Percentiles rank a stretch among this genome's conserved stretches.
These are phyloP conservation scores for Aspergillus sclerotioniger DNA, from an alignment of 495 filamentous ascomycete genomes.

Conservation along the genomic window DNA sequence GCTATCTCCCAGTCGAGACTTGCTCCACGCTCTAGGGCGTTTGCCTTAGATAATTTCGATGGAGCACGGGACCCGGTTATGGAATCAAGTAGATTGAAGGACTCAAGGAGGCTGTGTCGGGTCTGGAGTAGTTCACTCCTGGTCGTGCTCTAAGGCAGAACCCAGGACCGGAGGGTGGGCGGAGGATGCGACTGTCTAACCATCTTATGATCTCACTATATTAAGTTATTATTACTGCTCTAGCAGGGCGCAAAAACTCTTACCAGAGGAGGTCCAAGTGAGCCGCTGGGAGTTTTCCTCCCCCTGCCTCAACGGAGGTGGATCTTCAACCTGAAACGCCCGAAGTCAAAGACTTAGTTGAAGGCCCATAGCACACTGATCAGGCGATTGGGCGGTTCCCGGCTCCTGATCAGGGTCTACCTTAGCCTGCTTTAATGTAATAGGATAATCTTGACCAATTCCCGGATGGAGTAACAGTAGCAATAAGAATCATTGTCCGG, in stretches of 20 bases:
- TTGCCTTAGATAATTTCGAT: not conserved
- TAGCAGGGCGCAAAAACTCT: not conserved
- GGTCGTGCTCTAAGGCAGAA: not conserved
- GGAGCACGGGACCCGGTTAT: not conserved
- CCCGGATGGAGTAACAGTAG: not conserved
- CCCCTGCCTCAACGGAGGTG: not conserved
- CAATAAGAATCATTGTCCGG: not conserved
- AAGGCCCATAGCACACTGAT: not conserved
- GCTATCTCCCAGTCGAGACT: not conserved
- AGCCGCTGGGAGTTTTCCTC: not conserved
- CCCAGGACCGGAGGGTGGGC: not conserved
- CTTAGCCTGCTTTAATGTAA: too few relatives aligned
- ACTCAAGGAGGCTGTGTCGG: not conserved
- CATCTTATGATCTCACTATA: not conserved
- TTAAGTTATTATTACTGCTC: not conserved
- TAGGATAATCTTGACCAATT: not conserved
- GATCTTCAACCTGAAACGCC: not conserved
- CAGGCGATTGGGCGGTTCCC: not conserved
- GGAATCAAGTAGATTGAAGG: not conserved
- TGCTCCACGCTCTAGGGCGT: not conserved
- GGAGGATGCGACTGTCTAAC: not conserved
- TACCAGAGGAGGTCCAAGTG: not conserved
- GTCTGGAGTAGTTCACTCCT: not conserved
- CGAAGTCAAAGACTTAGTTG: not conserved
- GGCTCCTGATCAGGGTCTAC: too few relatives aligned